A percentile compares a stretch with the other conserved stretches of the same genome.
phyloP scores from a whole-genome alignment of 352 stramenopile species.

The Aphanomyces stellatus region DNA sequence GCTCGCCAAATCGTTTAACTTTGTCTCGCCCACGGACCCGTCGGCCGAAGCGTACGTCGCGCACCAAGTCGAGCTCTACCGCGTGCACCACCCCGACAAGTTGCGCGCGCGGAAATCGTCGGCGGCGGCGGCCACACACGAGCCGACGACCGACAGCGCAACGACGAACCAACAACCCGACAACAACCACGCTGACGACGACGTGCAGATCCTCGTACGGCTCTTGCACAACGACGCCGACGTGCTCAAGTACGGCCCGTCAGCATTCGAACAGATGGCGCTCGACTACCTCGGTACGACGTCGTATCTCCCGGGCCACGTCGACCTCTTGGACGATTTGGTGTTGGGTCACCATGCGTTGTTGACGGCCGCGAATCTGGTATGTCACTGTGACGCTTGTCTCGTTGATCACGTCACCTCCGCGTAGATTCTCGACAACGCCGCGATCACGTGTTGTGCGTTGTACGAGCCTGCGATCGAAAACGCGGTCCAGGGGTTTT shows the following conservation, averaged over 20 bases:
- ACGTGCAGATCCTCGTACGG: constrained; percentile 22
- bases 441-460: constrained; percentile 33
- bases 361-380: constrained; percentile 27
- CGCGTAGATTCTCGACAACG: constrained; percentile 37
- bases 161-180: too few relatives aligned
- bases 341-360: constrained; percentile 36
- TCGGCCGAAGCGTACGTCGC: not conserved
- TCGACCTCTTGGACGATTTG: constrained; percentile 53
- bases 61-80: too few relatives aligned
- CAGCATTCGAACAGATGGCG: constrained; percentile 28
- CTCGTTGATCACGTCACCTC: not conserved
- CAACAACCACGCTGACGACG: constrained; percentile 19
- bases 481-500: constrained; percentile 29
- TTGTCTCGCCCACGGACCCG: constrained; percentile 34
- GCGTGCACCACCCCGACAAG: too few relatives aligned
- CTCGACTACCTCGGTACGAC: constrained; percentile 32
- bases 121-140: constrained; percentile 30
- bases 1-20: constrained; percentile 35
- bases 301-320: constrained; percentile 37
- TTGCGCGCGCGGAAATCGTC: not conserved
- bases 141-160: too few relatives aligned
- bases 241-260: constrained; percentile 26
- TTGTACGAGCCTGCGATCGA: constrained; percentile 44
- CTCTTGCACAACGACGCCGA: constrained; percentile 30
- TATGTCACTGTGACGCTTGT: not conserved